Evolutionary conservation across 768 basidiomycete species (phyloP), one percentile per base, ranked within the genome.

Genomic region (Baorangia bicolor): DNA sequence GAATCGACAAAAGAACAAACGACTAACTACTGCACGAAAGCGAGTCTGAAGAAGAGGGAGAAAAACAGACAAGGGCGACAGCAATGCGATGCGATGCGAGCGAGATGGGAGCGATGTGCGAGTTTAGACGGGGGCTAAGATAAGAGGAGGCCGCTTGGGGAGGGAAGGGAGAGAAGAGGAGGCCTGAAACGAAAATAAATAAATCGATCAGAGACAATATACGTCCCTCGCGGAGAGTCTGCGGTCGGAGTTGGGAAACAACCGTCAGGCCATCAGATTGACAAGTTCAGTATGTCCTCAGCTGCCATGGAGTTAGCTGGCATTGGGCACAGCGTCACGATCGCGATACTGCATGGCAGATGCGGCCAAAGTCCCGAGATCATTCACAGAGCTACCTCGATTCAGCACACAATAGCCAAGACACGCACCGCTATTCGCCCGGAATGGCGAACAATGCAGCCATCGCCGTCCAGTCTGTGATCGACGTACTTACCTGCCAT

Each of bases 51-150:
- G 57, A 62, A 54, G 48, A 59, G 47, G 44, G 47, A 46, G 39
- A 58, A 60, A 61, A 56, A 58, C 57, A 53, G 52, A 48, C 44
- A 57, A 51, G 49, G 64, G 59, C 59, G 70, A 71, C 53, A 71
- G 70, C 70, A 64, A 73, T 73, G 66, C 70, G 64, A 71, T 64
- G 65, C 64, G 67, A 71, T 64, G 56, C 62, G 50, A 71, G 53
- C 58, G 59, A 70, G 59, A 64, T 62, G 59, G 48, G 57, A 62
- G 54, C 44, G 62, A 64, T 53, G 59, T 62, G 62, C 38, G 62
- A 55, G 52, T 72, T 71, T 71, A 71, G 66, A 56, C 37, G 64
- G 64, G 45, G 58, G 59, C 51, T 71, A 71, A 72, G 70, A 65
- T 70, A 69, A 56, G 57, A 60, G 61, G 57, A 53, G 51, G 52